Evolutionary conservation across 305 asterid species (phyloP), one percentile per base, ranked within the genome.

Genomic region (Fraxinus nigra): DNA sequence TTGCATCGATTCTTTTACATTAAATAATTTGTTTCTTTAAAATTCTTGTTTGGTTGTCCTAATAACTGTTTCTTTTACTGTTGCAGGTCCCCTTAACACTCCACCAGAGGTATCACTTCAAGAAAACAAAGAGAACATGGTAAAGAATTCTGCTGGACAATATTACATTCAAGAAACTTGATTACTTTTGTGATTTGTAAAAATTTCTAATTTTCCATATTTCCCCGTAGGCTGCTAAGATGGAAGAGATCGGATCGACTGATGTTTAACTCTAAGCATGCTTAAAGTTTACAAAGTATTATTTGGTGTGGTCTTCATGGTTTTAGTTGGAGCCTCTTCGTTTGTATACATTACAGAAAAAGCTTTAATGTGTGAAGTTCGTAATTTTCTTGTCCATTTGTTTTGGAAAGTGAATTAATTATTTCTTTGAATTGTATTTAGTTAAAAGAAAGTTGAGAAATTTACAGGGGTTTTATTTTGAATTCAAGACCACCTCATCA

Each of bases 41-140:
- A 70, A 22, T 24, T 67, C 63, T 35, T 74, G 82, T 72, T 69
- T 72, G 56, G 37, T 46, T 34, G 33, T 65, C 34, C 10, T 5
- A 32, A 13, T 70, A 32, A 70, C 75, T 30, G 7, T 5, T n/a
- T 81, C 51, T 43, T 75, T 78, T 54, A 30, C 83, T 80, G 77
- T 77, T 81, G 76, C 86, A 89, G 98, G 87, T 79, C 81, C 85
- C 54, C 67, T 82, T 61, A 78, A 84, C 72, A 75, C 92, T 78
- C 83, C 89, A 34, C 84, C 89, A 54, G 87, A 89, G 80, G 89
- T 86, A 78, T 76, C 82, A 83, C 89, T 85, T 79, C 86, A 89
- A 86, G 98, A 93, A 65, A 88, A 93, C 87, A 93, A 95, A 86
- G 98, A 95, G 85, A 95, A 95, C 84, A 65, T 89, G 95, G 98